Conservation (phyloP, 257 asterid species). For the Solanum dulcamara region DNA sequence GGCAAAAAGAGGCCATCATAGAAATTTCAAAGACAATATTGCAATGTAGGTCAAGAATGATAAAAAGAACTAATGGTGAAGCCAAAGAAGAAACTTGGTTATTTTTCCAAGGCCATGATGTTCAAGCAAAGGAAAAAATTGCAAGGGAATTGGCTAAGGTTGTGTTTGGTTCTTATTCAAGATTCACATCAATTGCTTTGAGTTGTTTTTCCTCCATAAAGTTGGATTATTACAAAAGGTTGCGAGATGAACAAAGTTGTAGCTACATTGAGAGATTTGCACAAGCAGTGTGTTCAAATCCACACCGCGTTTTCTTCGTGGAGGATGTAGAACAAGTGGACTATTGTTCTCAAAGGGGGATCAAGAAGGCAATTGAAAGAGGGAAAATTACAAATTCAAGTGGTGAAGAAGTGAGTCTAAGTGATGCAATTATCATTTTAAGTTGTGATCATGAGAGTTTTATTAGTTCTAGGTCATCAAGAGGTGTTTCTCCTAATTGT, state of each 20-base stretch:
- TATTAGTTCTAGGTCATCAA: constrained; percentile 28
- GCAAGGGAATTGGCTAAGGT: constrained; percentile 57
- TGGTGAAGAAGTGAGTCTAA: constrained; percentile 49
- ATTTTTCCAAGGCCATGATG: constrained; percentile 47
- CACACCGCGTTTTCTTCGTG: constrained; percentile 56
- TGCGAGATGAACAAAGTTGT: constrained; percentile 41
- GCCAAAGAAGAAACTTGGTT: constrained; percentile 73
- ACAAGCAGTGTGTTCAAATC: constrained; percentile 29
- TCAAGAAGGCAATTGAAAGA: constrained; percentile 47
- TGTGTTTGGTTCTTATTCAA: constrained; percentile 60
- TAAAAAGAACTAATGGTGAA: constrained; percentile 20
- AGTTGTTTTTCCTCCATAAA: constrained; percentile 47
- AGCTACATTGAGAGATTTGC: constrained; percentile 39
- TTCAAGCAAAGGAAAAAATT: constrained; percentile 47
- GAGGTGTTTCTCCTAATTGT: constrained; percentile 31
- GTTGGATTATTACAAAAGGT: constrained; percentile 41
- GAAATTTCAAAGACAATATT: constrained; percentile 51
- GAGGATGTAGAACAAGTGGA: constrained; percentile 59
- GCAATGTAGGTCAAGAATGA: constrained; percentile 71
- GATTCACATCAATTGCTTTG: constrained; percentile 22
- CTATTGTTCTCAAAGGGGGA: constrained; percentile 22
- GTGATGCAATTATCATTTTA: constrained; percentile 60
- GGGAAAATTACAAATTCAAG: constrained; percentile 24
- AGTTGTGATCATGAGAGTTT: constrained; percentile 34
- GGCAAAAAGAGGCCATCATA: constrained; percentile 42